A percentile compares a stretch with the other conserved stretches of the same genome.
Conservation (phyloP, 768 basidiomycete species). For the Mycena capillaripes region DNA sequence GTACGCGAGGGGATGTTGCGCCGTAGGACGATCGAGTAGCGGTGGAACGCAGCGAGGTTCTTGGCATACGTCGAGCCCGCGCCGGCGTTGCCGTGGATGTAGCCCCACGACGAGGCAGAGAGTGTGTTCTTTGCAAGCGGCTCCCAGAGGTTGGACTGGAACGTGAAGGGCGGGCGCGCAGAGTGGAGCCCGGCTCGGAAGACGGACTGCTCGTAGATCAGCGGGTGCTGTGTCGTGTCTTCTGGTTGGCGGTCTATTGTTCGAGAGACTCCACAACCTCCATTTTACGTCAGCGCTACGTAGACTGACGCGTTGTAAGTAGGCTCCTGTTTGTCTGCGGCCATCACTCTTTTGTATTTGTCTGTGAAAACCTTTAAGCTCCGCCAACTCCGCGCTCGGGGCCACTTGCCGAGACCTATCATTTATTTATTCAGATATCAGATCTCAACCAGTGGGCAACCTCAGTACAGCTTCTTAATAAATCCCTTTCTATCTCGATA, state of each 20-base stretch:
- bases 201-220: conserved; percentile 12
- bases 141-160: background rate
- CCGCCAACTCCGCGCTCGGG: too few relatives aligned
- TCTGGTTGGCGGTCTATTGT: too few relatives aligned
- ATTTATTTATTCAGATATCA: too few relatives aligned
- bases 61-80: conserved; percentile 59
- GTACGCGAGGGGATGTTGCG: background rate
- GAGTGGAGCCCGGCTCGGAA: conserved; percentile 14
- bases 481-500: too few relatives aligned
- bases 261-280: too few relatives aligned
- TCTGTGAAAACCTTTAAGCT: too few relatives aligned
- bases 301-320: too few relatives aligned
- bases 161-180: conserved; percentile 14
- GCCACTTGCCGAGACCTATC: too few relatives aligned
- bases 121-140: background rate
- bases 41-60: conserved; percentile 61
- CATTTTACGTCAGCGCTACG: too few relatives aligned
- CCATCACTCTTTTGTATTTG: too few relatives aligned
- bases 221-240: background rate
- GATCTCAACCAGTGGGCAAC: too few relatives aligned
- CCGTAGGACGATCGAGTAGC: conserved; percentile 65
- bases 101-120: conserved; percentile 38
- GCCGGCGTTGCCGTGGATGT: conserved; percentile 69
- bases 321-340: background rate
- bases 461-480: too few relatives aligned